phyloP scores from a whole-genome alignment of 2,329 filamentous ascomycete genomes.

The Diaporthe humulicola region DNA sequence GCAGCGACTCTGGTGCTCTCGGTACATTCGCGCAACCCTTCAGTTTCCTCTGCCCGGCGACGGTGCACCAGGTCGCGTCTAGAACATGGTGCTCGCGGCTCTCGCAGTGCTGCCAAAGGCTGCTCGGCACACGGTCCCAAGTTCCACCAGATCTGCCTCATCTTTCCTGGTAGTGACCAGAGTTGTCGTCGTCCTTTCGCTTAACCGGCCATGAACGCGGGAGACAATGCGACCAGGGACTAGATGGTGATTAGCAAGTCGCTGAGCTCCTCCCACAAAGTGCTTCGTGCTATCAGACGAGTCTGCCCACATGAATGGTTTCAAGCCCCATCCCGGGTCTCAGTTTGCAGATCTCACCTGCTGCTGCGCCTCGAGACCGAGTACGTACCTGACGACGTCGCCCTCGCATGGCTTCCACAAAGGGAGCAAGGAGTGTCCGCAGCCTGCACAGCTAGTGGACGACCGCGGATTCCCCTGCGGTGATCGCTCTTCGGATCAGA shows the following conservation, averaged over 20 bases:
- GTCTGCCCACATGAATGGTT: conserved; percentile 47
- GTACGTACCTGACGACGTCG: conserved; percentile 35
- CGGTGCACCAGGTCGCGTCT: not conserved
- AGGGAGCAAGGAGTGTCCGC: conserved; percentile 27
- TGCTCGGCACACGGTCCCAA: conserved; percentile 9
- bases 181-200: conserved; percentile 6
- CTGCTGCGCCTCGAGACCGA: conserved; percentile 47
- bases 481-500: conserved; percentile 55
- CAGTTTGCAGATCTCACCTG: conserved; percentile 56
- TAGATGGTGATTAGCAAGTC: conserved; percentile 18
- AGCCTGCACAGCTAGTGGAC: conserved; percentile 37
- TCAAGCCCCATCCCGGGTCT: conserved; percentile 57
- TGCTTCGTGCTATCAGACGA: conserved; percentile 18
- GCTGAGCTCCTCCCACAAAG: conserved; percentile 24
- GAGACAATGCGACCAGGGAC: conserved; percentile 13
- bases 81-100: not conserved
- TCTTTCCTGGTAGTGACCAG: not conserved
- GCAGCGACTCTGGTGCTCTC: not conserved
- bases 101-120: conserved; percentile 9
- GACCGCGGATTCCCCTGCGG: conserved; percentile 50
- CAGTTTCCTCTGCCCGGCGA: not conserved
- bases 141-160: not conserved
- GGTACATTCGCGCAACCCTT: not conserved
- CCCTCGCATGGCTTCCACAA: conserved; percentile 30
- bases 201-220: conserved; percentile 9